Base-by-base conservation (phyloP, 257 asterid genomes). In the Plantago ovata region DNA sequence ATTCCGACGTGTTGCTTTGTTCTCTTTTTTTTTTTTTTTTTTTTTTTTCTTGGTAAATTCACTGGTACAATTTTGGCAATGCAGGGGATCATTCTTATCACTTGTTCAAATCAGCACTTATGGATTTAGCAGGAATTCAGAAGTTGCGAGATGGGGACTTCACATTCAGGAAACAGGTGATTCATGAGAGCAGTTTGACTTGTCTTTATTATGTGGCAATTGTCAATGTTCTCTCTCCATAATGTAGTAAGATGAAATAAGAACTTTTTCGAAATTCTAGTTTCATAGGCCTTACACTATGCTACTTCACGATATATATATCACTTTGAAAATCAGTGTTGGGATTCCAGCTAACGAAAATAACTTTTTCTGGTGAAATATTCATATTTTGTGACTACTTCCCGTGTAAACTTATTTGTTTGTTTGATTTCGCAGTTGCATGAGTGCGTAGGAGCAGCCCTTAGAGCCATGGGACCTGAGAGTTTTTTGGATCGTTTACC, bases 381-480 rank as follows among this genome's bases (percentile, higher is more conserved):
- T 28, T 6, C 36, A 28, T 28, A 28, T 28, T 6, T 28, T 28
- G 36, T 28, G 36, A 28, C 36, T 28, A 28, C 0, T 28, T 28
- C 7, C 7, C 13, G 48, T n/a, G 3, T 43, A 6, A 2, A 43
- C 1, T n/a, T 24, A 3, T 33, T 23, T 60, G 58, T 58, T 21
- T 52, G 20, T 38, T 60, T 68, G 56, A 64, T 62, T 62, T 69
- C 63, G 68, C 94, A 92, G 98, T 80, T 93, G 77, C 98, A 93
- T 40, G 87, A 78, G 74, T 93, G 97, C 68, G 74, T 93, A 18
- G 98, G 97, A 70, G 70, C 90, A 40, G 95, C 95, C 67, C 67
- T 93, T 77, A 77, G 86, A 12, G 89, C 98, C 42, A 77, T 93
- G 96, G 98, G 97, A 66, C 94, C 98, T 19, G 94, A 79, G 62